A percentile compares a stretch with the other conserved stretches of the same genome.
These are phyloP conservation scores for Penicillium thymicola DNA, from an alignment of 2,329 filamentous ascomycete species.

Conservation along the genomic window DNA sequence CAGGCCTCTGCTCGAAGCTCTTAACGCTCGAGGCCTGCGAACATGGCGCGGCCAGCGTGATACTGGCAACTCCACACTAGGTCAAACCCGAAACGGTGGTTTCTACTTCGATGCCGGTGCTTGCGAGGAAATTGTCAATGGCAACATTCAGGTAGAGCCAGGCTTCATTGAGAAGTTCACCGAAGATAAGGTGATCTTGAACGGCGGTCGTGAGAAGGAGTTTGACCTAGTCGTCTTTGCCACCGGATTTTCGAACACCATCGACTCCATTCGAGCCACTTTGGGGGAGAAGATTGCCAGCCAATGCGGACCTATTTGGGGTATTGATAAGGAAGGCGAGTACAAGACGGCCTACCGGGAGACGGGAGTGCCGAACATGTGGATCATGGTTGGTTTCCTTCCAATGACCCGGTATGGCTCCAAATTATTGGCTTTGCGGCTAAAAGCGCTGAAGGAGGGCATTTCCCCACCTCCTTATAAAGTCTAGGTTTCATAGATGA, in stretches of 20 bases:
- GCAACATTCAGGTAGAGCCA: conserved; percentile 29
- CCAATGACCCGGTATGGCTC: conserved; percentile 36
- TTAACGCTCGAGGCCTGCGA: conserved; percentile 27
- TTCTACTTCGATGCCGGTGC: conserved; percentile 34
- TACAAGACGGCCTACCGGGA: conserved; percentile 30
- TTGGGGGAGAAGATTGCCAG: conserved; percentile 25
- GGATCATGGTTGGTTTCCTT: conserved; percentile 40
- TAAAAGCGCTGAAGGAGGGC: conserved; percentile 28
- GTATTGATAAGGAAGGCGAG: conserved; percentile 31
- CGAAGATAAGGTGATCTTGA: conserved; percentile 33
- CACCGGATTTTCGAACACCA: conserved; percentile 28
- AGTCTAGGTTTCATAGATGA: neutral
- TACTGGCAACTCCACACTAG: conserved; percentile 30
- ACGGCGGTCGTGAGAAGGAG: conserved; percentile 31
- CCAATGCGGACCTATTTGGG: conserved; percentile 26
- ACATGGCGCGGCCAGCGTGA: conserved; percentile 37
- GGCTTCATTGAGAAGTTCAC: conserved; percentile 25
- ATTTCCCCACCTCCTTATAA: conserved; percentile 2
- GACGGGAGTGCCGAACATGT: conserved; percentile 37
- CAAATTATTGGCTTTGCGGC: conserved; percentile 32
- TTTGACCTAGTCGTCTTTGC: conserved; percentile 33
- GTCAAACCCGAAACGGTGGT: conserved; percentile 32
- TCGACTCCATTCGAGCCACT: conserved; percentile 23
- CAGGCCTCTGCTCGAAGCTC: conserved; percentile 20
- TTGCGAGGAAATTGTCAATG: conserved; percentile 28